These are phyloP conservation scores for Phytophthora litchii DNA, from an alignment of 352 stramenopile species.

Conservation along the genomic window DNA sequence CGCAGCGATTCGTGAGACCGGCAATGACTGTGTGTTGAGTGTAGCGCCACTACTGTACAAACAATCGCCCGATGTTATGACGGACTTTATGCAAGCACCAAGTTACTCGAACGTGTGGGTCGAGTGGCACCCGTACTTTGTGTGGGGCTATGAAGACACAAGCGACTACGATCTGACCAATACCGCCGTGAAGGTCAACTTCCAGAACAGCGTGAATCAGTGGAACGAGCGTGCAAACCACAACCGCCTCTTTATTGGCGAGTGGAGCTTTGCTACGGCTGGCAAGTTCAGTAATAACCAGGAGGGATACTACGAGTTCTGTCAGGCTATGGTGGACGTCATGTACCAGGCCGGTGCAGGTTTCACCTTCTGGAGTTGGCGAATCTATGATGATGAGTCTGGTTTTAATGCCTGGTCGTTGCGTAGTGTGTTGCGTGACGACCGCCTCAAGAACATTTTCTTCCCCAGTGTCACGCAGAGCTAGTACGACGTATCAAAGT, in stretches of 20 bases:
- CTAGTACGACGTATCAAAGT: conserved; percentile 4
- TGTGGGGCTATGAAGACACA: conserved; percentile 73
- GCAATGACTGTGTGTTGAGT: conserved; percentile 71
- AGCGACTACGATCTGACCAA: conserved; percentile 57
- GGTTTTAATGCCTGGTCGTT: conserved; percentile 71
- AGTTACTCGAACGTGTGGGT: conserved; percentile 77
- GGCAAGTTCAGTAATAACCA: conserved; percentile 57
- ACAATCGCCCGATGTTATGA: conserved; percentile 54
- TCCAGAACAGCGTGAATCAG: conserved; percentile 43
- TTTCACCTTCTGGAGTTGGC: conserved; percentile 79
- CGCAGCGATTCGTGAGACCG: conserved; percentile 51
- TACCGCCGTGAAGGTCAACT: conserved; percentile 47
- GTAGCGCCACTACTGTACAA: conserved; percentile 59
- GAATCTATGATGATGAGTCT: conserved; percentile 60
- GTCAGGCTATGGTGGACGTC: conserved; percentile 53
- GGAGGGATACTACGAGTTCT: conserved; percentile 58
- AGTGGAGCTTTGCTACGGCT: conserved; percentile 53
- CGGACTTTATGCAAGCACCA: conserved; percentile 50
- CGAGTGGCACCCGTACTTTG: conserved; percentile 84
- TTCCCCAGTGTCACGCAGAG: conserved; percentile 15
- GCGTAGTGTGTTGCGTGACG: conserved; percentile 60
- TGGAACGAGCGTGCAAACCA: conserved; percentile 43
- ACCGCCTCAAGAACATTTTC: conserved; percentile 35
- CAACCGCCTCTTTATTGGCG: conserved; percentile 54
- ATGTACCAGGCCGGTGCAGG: conserved; percentile 59